phyloP scores from a whole-genome alignment of 257 asterid species.

The Solanum clarkiae region DNA sequence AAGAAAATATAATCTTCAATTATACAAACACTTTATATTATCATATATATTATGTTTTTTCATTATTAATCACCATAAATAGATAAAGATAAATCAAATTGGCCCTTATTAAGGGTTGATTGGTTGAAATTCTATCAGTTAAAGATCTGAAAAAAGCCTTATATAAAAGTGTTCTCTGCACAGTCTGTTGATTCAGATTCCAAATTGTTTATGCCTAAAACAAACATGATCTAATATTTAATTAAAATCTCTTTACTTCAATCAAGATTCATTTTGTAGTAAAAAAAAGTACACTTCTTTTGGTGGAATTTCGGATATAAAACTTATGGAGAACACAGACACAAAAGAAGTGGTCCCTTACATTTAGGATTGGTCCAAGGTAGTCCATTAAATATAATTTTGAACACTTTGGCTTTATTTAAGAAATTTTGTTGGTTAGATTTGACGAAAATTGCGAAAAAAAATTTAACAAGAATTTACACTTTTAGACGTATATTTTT shows the following conservation, averaged over 20 bases:
- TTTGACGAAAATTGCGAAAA: not conserved
- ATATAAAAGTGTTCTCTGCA: not conserved
- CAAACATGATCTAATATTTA: not conserved
- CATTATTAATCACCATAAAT: not conserved
- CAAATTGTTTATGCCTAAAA: not conserved
- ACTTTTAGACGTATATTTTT: too few species aligned
- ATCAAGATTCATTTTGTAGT: not conserved
- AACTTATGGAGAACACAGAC: not conserved
- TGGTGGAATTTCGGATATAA: not conserved
- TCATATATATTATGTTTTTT: not conserved
- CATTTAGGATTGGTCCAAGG: not conserved
- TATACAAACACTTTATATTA: not conserved
- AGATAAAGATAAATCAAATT: not conserved
- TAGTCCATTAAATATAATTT: not conserved
- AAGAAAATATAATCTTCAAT: too few species aligned
- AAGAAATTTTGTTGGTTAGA: too few species aligned
- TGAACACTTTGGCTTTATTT: not conserved
- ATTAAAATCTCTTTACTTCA: not conserved
- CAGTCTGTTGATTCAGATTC: not conserved
- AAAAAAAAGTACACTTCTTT: not conserved
- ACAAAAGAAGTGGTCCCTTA: not conserved
- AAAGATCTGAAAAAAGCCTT: not conserved
- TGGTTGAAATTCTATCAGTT: not conserved
- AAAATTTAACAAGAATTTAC: too few species aligned
- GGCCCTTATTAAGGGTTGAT: not conserved